phyloP scores from a whole-genome alignment of 2,329 filamentous ascomycete species.

The Monascus ruber region DNA sequence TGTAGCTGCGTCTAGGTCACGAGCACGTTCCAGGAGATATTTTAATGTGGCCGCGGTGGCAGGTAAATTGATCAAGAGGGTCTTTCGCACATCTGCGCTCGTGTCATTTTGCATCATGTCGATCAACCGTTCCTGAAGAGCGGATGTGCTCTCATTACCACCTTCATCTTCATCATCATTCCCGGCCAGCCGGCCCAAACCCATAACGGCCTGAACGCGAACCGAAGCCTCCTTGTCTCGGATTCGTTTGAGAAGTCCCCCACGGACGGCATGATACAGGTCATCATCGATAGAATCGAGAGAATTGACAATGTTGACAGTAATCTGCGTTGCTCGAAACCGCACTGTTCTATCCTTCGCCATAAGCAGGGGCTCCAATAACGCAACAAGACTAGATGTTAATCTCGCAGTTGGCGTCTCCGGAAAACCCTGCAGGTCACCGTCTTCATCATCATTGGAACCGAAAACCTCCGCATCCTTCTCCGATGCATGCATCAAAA shows the following conservation, averaged over 20 bases:
- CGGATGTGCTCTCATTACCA: constrained; percentile 52
- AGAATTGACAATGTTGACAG: constrained; percentile 85
- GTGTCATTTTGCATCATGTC: constrained; percentile 89
- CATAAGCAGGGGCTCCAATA: constrained; percentile 62
- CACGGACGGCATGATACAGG: constrained; percentile 69
- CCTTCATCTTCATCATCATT: constrained; percentile 59
- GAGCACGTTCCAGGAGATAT: constrained; percentile 77
- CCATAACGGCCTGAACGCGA: constrained; percentile 80
- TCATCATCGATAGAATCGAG: constrained; percentile 87
- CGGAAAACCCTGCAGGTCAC: constrained; percentile 58
- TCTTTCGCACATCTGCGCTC: constrained; percentile 82
- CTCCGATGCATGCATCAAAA: constrained; percentile 58
- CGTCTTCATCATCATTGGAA: constrained; percentile 53
- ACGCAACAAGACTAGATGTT: constrained; percentile 60
- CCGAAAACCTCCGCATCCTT: constrained; percentile 57
- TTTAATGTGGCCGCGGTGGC: constrained; percentile 71
- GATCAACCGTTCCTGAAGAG: constrained; percentile 70
- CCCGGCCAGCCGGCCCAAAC: constrained; percentile 71
- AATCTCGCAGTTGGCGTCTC: constrained; percentile 79
- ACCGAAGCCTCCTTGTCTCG: constrained; percentile 92
- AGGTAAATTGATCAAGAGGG: constrained; percentile 81
- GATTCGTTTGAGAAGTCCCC: constrained; percentile 71
- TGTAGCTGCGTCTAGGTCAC: constrained; percentile 77
- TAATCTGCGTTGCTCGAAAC: constrained; percentile 78
- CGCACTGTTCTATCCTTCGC: constrained; percentile 89